Evolutionary conservation across 2,329 filamentous ascomycete genomes (phyloP).

Genomic region (Pseudocercospora cruenta): DNA sequence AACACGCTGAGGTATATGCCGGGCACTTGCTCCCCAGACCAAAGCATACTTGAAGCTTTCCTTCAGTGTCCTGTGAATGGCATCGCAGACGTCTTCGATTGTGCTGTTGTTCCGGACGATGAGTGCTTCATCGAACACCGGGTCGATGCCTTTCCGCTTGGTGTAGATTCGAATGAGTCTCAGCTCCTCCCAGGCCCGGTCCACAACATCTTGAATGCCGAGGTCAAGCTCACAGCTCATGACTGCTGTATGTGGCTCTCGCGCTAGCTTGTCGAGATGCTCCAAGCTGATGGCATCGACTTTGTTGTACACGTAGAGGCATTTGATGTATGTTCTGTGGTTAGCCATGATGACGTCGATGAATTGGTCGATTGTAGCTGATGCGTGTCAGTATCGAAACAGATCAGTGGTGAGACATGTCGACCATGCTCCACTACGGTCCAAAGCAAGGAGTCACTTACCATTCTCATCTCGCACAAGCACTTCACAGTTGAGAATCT

Average conservation of each 20-base stretch:
- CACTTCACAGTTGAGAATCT: slow-evolving; percentile 96
- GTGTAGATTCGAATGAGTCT: slow-evolving; percentile 91
- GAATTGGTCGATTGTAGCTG: slow-evolving; percentile 92
- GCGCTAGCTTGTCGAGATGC: slow-evolving; percentile 87
- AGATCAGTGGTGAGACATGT: not conserved
- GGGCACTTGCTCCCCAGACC: slow-evolving; percentile 95
- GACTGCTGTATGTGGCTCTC: slow-evolving; percentile 90
- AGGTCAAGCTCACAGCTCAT: slow-evolving; percentile 98
- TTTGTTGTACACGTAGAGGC: slow-evolving; percentile 99
- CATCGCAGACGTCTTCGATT: slow-evolving; percentile 96
- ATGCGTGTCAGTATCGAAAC: slow-evolving; percentile 14
- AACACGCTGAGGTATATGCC: slow-evolving; percentile 91
- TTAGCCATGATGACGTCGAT: slow-evolving; percentile 99
- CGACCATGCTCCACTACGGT: not conserved
- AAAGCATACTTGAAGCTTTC: slow-evolving; percentile 99
- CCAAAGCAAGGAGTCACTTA: slow-evolving; percentile 34
- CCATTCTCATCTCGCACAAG: slow-evolving; percentile 89
- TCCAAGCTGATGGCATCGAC: slow-evolving; percentile 94
- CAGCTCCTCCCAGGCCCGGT: slow-evolving; percentile 92
- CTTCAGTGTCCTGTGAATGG: slow-evolving; percentile 90
- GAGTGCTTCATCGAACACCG: slow-evolving; percentile 85
- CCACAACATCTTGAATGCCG: slow-evolving; percentile 89
- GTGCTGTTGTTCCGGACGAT: slow-evolving; percentile 87
- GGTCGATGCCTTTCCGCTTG: slow-evolving; percentile 89
- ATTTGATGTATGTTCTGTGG: slow-evolving; percentile 94